phyloP scores from a whole-genome alignment of 352 stramenopile genomes.

The Globisporangium cederbergense region DNA sequence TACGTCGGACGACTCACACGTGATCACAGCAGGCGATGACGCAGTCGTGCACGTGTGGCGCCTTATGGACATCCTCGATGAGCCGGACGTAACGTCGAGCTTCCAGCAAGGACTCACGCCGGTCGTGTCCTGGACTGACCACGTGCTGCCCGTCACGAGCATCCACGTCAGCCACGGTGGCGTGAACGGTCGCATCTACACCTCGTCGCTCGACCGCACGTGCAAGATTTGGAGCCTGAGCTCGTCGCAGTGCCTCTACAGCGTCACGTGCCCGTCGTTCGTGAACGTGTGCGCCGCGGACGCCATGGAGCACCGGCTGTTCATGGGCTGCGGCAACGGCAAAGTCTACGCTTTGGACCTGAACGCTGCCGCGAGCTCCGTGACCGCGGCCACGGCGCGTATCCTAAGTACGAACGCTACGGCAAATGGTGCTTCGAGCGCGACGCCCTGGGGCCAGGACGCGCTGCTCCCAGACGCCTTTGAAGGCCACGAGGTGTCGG shows the following conservation, averaged over 20 bases:
- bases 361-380: conserved; percentile 47
- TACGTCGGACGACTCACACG: conserved; percentile 71
- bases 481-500: conserved; percentile 58
- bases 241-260: conserved; percentile 57
- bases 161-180: conserved; percentile 65
- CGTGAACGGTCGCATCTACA: conserved; percentile 70
- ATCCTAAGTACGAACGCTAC: conserved; percentile 30
- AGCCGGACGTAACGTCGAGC: conserved; percentile 46
- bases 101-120: conserved; percentile 57
- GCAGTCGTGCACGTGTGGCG: conserved; percentile 81
- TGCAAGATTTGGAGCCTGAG: conserved; percentile 73
- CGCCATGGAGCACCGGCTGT: conserved; percentile 64
- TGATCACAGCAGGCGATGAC: conserved; percentile 78
- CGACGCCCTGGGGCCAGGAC: conserved; percentile 36
- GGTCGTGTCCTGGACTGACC: conserved; percentile 71
- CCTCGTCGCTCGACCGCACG: conserved; percentile 69
- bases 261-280: conserved; percentile 64
- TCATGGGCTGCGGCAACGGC: conserved; percentile 68
- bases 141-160: conserved; percentile 69
- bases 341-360: conserved; percentile 71
- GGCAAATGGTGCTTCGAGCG: background rate
- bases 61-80: conserved; percentile 65
- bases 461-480: conserved; percentile 51
- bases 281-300: conserved; percentile 60
- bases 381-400: conserved; percentile 51